A percentile compares a stretch with the other conserved stretches of the same genome.
These are phyloP conservation scores for Parastagonospora avenae DNA, from an alignment of 2,329 filamentous ascomycete genomes.

Conservation along the genomic window DNA sequence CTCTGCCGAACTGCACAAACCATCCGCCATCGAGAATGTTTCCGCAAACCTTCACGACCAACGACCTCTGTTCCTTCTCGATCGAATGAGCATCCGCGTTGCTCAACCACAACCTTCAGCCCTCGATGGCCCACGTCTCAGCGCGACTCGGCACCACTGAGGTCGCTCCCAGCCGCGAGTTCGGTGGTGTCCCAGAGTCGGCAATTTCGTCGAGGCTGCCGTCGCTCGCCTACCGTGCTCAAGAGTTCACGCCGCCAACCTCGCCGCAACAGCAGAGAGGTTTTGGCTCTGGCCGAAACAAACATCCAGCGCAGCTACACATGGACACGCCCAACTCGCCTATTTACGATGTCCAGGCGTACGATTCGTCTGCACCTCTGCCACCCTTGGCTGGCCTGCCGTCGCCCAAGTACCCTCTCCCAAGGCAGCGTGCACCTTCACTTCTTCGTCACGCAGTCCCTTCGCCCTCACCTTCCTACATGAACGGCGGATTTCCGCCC, in stretches of 20 bases:
- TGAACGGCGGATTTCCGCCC: slow-evolving; percentile 25
- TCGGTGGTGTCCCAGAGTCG: slow-evolving; percentile 12
- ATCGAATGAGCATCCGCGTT: slow-evolving; percentile 35
- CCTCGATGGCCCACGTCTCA: slow-evolving; percentile 37
- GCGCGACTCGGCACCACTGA: slow-evolving; percentile 21
- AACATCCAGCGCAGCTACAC: slow-evolving; percentile 34
- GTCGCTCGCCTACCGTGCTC: slow-evolving; percentile 31
- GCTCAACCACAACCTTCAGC: slow-evolving; percentile 8
- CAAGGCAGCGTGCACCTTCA: slow-evolving; percentile 47
- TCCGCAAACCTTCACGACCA: slow-evolving; percentile 21
- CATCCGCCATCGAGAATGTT: slow-evolving; percentile 31
- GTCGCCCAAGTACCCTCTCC: slow-evolving; percentile 49
- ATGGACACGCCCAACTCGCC: slow-evolving; percentile 32
- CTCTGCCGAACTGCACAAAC: neutral
- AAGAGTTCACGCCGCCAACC: slow-evolving; percentile 42
- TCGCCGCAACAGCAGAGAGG: slow-evolving; percentile 35
- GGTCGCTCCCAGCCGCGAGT: slow-evolving; percentile 11
- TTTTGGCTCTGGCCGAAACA: slow-evolving; percentile 27
- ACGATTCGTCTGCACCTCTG: slow-evolving; percentile 39
- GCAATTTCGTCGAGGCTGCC: slow-evolving; percentile 17
- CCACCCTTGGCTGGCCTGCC: slow-evolving; percentile 37
- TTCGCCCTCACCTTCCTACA: slow-evolving; percentile 35
- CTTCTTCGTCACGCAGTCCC: slow-evolving; percentile 44
- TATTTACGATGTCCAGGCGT: slow-evolving; percentile 33
- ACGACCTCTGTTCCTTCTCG: slow-evolving; percentile 25